Percentiles rank a stretch among this genome's conserved stretches.
These are phyloP conservation scores for Salicornia ramosissima DNA, from an alignment of 148 eudicot species.

Conservation along the genomic window DNA sequence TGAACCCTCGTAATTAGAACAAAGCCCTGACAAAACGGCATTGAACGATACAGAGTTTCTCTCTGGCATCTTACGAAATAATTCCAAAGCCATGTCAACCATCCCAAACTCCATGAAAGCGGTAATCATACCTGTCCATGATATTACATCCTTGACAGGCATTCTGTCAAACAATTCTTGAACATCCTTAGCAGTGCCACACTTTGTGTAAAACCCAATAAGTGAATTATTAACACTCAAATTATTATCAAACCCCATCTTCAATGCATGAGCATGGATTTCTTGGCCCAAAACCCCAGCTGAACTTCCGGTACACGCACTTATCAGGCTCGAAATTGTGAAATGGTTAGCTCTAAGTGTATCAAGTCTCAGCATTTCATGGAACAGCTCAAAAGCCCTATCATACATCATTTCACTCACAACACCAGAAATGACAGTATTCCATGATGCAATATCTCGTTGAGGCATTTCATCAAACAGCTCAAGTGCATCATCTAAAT, in stretches of 20 bases:
- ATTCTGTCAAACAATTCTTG: slow-evolving; percentile 52
- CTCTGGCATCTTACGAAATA: slow-evolving; percentile 60
- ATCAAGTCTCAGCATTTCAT: slow-evolving; percentile 40
- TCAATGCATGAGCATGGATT: slow-evolving; percentile 58
- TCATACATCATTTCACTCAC: slow-evolving; percentile 48
- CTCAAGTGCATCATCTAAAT: slow-evolving; percentile 37
- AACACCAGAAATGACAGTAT: slow-evolving; percentile 55
- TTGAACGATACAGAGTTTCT: slow-evolving; percentile 62
- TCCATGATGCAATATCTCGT: slow-evolving; percentile 78
- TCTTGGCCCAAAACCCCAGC: slow-evolving; percentile 40
- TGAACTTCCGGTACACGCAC: slow-evolving; percentile 49
- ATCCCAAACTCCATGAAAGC: slow-evolving; percentile 75
- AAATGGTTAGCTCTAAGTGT: slow-evolving; percentile 46
- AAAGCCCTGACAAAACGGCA: slow-evolving; percentile 67
- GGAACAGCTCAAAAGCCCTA: slow-evolving; percentile 49
- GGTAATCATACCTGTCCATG: slow-evolving; percentile 80
- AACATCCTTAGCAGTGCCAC: slow-evolving; percentile 54
- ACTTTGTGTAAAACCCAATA: slow-evolving; percentile 59
- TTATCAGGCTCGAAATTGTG: slow-evolving; percentile 57
- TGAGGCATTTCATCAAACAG: slow-evolving; percentile 66
- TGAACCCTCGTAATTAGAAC: slow-evolving; percentile 52
- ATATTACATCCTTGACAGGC: slow-evolving; percentile 53
- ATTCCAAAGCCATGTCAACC: slow-evolving; percentile 55
- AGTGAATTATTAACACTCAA: slow-evolving; percentile 68
- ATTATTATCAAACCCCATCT: slow-evolving; percentile 41